Base-by-base conservation (phyloP, 306 rosid species). In the Acacia acuminata region DNA sequence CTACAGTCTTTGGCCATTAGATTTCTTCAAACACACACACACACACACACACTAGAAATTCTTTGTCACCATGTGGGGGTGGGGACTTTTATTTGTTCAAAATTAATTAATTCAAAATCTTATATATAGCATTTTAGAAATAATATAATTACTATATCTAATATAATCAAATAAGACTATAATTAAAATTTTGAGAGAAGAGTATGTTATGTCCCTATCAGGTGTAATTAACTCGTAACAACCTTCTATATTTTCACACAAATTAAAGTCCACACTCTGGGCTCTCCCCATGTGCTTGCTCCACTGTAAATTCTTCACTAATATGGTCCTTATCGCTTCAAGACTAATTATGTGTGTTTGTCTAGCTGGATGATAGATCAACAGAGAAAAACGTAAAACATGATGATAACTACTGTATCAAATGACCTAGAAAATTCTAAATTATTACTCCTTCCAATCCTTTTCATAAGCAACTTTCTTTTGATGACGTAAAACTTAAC, bases 11-110 rank as follows among this genome's bases (percentile, higher is more conserved):
- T 65, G 83, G 83, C 73, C 40, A 30, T 51, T 73, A 15, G 74
- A 48, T 71, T 71, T 71, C 50, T 61, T 47, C 42, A 0, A 60
- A n/a, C n/a, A 36, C 47, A 24, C n/a, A 61, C 15, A 20, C n/a
- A n/a, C n/a, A n/a, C 25, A 11, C 64, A 34, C 63, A 32, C 27
- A 11, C 60, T 73, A 45, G 11, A 81, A 78, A 58, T 78, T 34
- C 30, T 72, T 58, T 65, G 30, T 77, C 50, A 17, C 60, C 79
- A 73, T 72, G 82, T 78, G 16, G 75, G 76, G 75, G 79, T n/a
- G 43, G 75, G 67, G 82, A 27, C 47, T 68, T 55, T 30, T 30
- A 30, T 27, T 27, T 27, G 51, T 24, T 42, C 8, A 36, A 44
- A 69, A 44, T 14, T 14, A 71, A 43, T 77, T 58, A 3, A 22